Percentiles rank a stretch among this genome's conserved stretches.
These are phyloP conservation scores for Leishmania lainsoni DNA, from an alignment of 208 protist species.

Conservation along the genomic window DNA sequence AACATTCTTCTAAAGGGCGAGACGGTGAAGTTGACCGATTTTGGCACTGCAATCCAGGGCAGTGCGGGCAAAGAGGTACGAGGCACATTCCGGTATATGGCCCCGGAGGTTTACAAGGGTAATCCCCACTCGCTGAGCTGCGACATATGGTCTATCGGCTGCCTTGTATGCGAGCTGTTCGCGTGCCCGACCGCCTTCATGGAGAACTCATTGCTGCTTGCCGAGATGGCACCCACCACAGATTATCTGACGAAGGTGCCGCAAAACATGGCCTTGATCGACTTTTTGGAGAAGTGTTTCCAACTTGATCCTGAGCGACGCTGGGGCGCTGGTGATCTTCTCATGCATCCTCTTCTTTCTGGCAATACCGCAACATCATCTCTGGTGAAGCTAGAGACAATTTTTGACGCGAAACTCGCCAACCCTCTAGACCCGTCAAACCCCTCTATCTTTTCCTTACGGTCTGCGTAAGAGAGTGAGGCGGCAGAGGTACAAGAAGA, in stretches of 20 bases:
- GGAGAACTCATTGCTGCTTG: constrained; percentile 61
- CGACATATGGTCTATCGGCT: constrained; percentile 94
- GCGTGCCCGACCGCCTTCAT: constrained; percentile 82
- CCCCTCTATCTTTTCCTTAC: constrained; percentile 46
- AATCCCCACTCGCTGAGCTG: constrained; percentile 81
- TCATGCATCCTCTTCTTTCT: constrained; percentile 72
- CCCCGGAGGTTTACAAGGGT: constrained; percentile 90
- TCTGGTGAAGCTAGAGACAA: constrained; percentile 56
- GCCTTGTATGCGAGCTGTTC: constrained; percentile 88
- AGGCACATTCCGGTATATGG: constrained; percentile 94
- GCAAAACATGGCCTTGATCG: constrained; percentile 54
- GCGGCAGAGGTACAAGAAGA: not conserved
- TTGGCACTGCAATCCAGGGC: constrained; percentile 91
- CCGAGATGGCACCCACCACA: constrained; percentile 56
- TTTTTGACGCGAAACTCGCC: constrained; percentile 52
- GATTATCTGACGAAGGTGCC: constrained; percentile 62
- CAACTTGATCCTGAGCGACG: constrained; percentile 63
- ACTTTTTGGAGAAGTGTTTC: constrained; percentile 88
- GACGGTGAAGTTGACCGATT: constrained; percentile 97
- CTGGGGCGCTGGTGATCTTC: constrained; percentile 59
- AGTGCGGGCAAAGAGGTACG: constrained; percentile 71
- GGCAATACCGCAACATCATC: constrained; percentile 39
- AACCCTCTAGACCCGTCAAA: constrained; percentile 22
- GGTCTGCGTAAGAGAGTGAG: constrained; percentile 27
- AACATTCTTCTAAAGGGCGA: constrained; percentile 94